Base-by-base conservation (phyloP, 1,284 basidiomycete species). In the Pseudozyma pruni region DNA sequence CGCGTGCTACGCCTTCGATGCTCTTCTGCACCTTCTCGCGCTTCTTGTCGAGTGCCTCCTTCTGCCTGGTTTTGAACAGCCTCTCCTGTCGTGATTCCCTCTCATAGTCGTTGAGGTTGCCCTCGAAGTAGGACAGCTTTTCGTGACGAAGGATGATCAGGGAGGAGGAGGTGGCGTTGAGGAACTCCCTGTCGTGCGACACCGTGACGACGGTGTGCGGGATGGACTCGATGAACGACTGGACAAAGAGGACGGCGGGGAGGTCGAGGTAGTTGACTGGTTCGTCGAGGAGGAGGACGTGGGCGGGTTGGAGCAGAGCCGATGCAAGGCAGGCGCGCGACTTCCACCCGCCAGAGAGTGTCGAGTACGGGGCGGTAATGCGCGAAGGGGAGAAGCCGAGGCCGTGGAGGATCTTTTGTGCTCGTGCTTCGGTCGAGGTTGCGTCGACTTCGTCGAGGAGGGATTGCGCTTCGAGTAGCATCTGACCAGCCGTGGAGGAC, bases 111-210 rank as follows among this genome's bases (percentile, higher is more conserved):
- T 86, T 85, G 19, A 88, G 85, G 14, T 81, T 84, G 3, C 90
- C 89, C 40, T 86, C 85, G 78, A 89, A 89, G 70, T 90, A 89
- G 11, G 84, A 80, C 2, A 92, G 84, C 16, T 82, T 84, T 52
- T 85, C 16, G 53, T 88, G 84, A 20, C 88, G 86, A 34, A 91
- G 85, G 17, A 88, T 85, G 53, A 91, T 87, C 0, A 88, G 87
- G 75, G 90, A 88, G n/a, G 90, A 86, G 0, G 87, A 86, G 39
- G 90, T 85, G 20, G 84, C 83, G 72, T 90, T 87, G 19, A 90
- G 83, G 75, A 92, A 91, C 27, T 87, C 87, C 43, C 88, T 87
- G 75, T 91, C 90, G 79, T 91, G 90, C 0, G 89, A 88, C 22
- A 89, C 84, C 51, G 85, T 83, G 25, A 91, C 85, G 10, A 91